A percentile compares a stretch with the other conserved stretches of the same genome.
Conservation (phyloP, 2,329 filamentous ascomycete genomes). For the Hymenoscyphus repandus region DNA sequence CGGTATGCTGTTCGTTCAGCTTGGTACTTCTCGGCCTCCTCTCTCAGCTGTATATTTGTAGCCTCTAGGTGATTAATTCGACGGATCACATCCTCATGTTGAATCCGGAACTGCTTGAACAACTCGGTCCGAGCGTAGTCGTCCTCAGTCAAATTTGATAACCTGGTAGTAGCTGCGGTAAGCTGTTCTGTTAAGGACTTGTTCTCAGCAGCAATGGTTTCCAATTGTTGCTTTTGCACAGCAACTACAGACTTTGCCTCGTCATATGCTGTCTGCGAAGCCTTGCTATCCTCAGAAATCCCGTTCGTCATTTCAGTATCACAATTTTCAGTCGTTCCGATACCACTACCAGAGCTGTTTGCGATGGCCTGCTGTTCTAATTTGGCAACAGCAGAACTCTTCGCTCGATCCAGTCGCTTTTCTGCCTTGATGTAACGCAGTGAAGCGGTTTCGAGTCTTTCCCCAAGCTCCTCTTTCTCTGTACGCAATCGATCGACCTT, state of each 20-base stretch:
- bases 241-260: slow-evolving; percentile 70
- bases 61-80: slow-evolving; percentile 89
- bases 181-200: slow-evolving; percentile 72
- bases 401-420: slow-evolving; percentile 84
- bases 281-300: slow-evolving; percentile 51
- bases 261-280: slow-evolving; percentile 69
- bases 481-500: slow-evolving; percentile 69
- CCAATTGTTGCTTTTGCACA: slow-evolving; percentile 86
- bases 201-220: slow-evolving; percentile 72
- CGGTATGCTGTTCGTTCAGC: slow-evolving; percentile 81
- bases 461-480: slow-evolving; percentile 80
- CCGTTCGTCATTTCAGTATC: slow-evolving; percentile 42
- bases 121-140: slow-evolving; percentile 90
- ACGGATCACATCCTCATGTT: slow-evolving; percentile 89
- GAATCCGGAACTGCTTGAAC: slow-evolving; percentile 84
- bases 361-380: slow-evolving; percentile 83
- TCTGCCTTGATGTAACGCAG: slow-evolving; percentile 92
- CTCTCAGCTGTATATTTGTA: slow-evolving; percentile 75
- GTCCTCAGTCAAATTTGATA: slow-evolving; percentile 77
- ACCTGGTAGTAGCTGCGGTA: slow-evolving; percentile 61
- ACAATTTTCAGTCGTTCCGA: slow-evolving; percentile 39
- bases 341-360: slow-evolving; percentile 32
- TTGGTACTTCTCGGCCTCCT: slow-evolving; percentile 80
- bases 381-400: slow-evolving; percentile 85
- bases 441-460: slow-evolving; percentile 82